Evolutionary conservation across 192 early-diverging fungal species (phyloP).

Genomic region (Blastocladiella britannica): DNA sequence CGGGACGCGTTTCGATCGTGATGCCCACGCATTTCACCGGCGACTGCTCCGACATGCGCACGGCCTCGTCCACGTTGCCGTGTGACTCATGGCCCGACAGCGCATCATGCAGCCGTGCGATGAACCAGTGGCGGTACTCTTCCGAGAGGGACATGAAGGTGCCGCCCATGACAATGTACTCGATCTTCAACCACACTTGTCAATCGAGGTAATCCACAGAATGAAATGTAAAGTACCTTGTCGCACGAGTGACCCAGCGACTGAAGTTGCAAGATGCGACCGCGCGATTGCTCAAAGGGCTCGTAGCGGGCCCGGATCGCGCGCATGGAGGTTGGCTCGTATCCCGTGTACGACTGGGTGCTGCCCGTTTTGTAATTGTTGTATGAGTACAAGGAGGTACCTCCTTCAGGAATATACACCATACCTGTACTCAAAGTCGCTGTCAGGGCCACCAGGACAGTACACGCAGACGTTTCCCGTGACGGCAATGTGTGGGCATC

Average conservation of each 20-base stretch:
- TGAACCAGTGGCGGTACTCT: constrained; percentile 96
- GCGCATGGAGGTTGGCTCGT: constrained; percentile 97
- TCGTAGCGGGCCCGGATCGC: constrained; percentile 96
- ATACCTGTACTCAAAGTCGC: constrained; percentile 98
- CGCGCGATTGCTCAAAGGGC: constrained; percentile 85
- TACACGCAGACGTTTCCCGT: constrained; percentile 98
- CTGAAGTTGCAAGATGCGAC: constrained; percentile 84
- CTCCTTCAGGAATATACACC: too few species aligned
- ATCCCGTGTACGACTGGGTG: constrained; percentile 99
- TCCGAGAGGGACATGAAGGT: constrained; percentile 95
- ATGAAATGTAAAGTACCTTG: constrained; percentile 53
- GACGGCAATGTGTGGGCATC: constrained; percentile 98
- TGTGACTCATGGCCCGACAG: constrained; percentile 68
- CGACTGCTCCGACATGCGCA: constrained; percentile 88
- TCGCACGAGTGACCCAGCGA: constrained; percentile 85
- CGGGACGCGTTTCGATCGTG: constrained; percentile 96
- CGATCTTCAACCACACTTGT: too few species aligned
- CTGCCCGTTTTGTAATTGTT: too few species aligned
- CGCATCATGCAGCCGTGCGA: constrained; percentile 86
- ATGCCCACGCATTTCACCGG: constrained; percentile 95
- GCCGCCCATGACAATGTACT: constrained; percentile 98
- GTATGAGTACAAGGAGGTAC: too few species aligned
- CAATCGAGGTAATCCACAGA: neutral
- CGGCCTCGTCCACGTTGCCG: constrained; percentile 89
- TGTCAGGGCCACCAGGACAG: constrained; percentile 95